These are phyloP conservation scores for Metschnikowia picachoensis DNA, from an alignment of 805 yeast genomes.

Conservation along the genomic window DNA sequence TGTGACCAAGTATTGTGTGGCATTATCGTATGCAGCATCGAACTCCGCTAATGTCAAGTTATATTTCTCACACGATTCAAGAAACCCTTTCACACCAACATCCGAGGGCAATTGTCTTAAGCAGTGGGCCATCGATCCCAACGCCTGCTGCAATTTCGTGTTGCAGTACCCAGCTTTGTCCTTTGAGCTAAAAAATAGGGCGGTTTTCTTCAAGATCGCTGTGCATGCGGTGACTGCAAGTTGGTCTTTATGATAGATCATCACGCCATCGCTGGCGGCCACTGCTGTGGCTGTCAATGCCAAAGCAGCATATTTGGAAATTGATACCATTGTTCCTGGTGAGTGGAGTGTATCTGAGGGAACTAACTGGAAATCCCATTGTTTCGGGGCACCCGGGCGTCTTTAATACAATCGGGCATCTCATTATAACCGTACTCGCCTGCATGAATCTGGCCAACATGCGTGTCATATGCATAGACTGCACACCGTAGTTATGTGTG, in stretches of 20 bases:
- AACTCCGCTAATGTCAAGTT: conserved; percentile 30
- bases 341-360: neutral
- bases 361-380: too few species aligned
- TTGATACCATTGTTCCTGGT: conserved; percentile 12
- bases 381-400: neutral
- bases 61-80: conserved; percentile 11
- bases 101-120: conserved; percentile 22
- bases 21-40: conserved; percentile 37
- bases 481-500: neutral
- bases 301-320: conserved; percentile 10
- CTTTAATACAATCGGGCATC: conserved; percentile 1
- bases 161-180: conserved; percentile 33
- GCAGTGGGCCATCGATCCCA: conserved; percentile 38
- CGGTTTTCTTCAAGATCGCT: conserved; percentile 23
- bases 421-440: neutral
- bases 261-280: conserved; percentile 17
- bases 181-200: conserved; percentile 20
- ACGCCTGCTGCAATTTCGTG: conserved; percentile 33
- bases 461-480: neutral
- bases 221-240: conserved; percentile 28
- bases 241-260: conserved; percentile 22
- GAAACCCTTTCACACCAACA: conserved; percentile 16
- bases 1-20: conserved; percentile 35
- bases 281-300: conserved; percentile 14
- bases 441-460: neutral